Evolutionary conservation across 108 stramenopile genomes (phyloP), one percentile per base, ranked within the genome.

Genomic region (Conticribra guillardii): DNA sequence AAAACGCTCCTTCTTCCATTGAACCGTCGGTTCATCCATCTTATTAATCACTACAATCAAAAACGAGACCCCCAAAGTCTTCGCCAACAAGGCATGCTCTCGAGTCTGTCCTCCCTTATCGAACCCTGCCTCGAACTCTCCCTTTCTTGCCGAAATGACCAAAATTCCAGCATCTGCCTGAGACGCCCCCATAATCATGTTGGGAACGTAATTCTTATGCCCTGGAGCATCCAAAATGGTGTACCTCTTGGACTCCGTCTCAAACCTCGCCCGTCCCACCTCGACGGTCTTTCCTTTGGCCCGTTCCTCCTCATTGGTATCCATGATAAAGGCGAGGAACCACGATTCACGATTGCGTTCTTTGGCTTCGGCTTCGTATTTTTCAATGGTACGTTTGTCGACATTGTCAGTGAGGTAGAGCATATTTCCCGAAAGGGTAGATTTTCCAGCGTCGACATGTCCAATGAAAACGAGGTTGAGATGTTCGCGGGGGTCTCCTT

Each of bases 281-380:
- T 99, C 99, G 0, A 99, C 98, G 5, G 99, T 99, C 81, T 97
- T 99, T 32, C 99, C 99, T 84, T 99, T 99, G 52, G 97, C 98
- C 56, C 99, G 89, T 71, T 99, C 99, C 68, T 99, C 97, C 73
- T 99, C 99, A 71, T 97, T 96, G 28, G 98, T 98, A 83, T 99
- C 99, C 98, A 99, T 99, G 73, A 99, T 99, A 81, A 97, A 99
- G 0, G 99, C 99, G 63, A 99, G 64, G 83, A 99, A 99, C 99
- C 99, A 99, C 9, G 96, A 97, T 74, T 99, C 99, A 47, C 99
- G 94, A 82, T 99, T 99, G n/a, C 89, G 83, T 37, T 97, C 93
- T 86, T 99, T 99, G 31, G 99, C 99, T 79, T 99, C 99, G 55
- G 82, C 80, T 80, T 98, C 97, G 80, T 97, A 99, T 64, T 95